These are phyloP conservation scores for Colletotrichum neosansevieriae DNA, from an alignment of 2,329 filamentous ascomycete species.

Conservation along the genomic window DNA sequence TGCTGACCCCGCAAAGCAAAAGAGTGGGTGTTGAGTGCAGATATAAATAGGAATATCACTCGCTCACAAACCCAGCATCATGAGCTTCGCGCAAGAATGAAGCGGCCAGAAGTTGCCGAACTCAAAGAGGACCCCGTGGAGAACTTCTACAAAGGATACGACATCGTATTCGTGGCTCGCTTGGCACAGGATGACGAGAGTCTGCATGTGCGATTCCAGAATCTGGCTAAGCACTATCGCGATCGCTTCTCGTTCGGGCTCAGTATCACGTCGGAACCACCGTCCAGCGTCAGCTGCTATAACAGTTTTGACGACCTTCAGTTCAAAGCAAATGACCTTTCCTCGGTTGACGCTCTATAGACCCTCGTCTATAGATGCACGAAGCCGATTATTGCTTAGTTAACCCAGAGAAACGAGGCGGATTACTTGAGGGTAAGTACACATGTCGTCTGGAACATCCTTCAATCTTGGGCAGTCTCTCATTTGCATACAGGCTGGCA, in stretches of 20 bases:
- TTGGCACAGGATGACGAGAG: conserved; percentile 46
- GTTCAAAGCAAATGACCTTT: conserved; percentile 48
- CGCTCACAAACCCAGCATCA: conserved; percentile 45
- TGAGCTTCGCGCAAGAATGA: conserved; percentile 46
- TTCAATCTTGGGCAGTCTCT: neutral
- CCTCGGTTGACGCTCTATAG: conserved; percentile 44
- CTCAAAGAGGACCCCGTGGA: conserved; percentile 40
- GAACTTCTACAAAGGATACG: conserved; percentile 52
- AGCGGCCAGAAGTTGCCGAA: conserved; percentile 44
- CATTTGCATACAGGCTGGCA: conserved; percentile 47
- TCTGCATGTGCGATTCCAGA: conserved; percentile 47
- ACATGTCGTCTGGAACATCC: neutral
- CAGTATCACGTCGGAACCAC: conserved; percentile 3
- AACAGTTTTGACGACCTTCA: conserved; percentile 54
- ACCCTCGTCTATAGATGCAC: conserved; percentile 53
- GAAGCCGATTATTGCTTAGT: conserved; percentile 54
- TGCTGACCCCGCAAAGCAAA: conserved; percentile 55
- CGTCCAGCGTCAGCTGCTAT: conserved; percentile 48
- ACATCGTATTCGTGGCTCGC: conserved; percentile 55
- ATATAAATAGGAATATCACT: too few species aligned
- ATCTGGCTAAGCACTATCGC: conserved; percentile 50
- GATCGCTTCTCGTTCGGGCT: conserved; percentile 57
- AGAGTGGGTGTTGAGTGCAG: conserved; percentile 46
- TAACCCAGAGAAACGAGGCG: conserved; percentile 59
- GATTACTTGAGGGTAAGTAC: conserved; percentile 38